Evolutionary conservation across 1,284 basidiomycete genomes (phyloP).

Genomic region (Melampsora americana): DNA sequence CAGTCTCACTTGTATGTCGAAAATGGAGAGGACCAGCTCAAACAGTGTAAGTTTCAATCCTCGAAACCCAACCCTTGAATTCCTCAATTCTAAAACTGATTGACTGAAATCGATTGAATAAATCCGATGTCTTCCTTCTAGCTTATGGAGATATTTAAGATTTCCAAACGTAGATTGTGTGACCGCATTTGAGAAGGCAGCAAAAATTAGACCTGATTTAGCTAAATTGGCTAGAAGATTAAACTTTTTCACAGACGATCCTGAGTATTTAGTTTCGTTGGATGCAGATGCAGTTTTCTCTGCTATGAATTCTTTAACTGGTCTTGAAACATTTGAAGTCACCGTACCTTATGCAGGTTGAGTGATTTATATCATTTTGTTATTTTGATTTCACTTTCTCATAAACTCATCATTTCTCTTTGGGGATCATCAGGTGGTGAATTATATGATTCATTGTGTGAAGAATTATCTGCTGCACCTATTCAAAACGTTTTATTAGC

Average conservation of each 20-base stretch:
- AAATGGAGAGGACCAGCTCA: constrained; percentile 33
- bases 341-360: constrained; percentile 39
- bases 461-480: constrained; percentile 15
- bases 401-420: neutral
- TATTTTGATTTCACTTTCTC: no score
- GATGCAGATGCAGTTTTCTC: constrained; percentile 36
- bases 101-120: neutral
- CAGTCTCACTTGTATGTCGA: constrained; percentile 29
- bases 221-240: constrained; percentile 18
- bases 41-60: constrained; percentile 23
- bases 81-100: neutral
- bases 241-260: constrained; percentile 21
- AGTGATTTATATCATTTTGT: neutral
- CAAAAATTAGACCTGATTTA: constrained; percentile 27
- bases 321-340: constrained; percentile 29
- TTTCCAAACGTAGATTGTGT: constrained; percentile 14
- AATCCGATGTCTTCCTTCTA: neutral
- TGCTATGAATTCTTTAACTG: constrained; percentile 24
- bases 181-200: constrained; percentile 10
- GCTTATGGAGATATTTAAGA: constrained; percentile 38
- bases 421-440: constrained; percentile 26
- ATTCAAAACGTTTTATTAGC: constrained; percentile 17
- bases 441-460: constrained; percentile 39
- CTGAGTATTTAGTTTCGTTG: constrained; percentile 33
- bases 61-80: neutral